Evolutionary conservation across 441 rosid genomes (phyloP).

Genomic region (Euphorbia schlechtendalii): DNA sequence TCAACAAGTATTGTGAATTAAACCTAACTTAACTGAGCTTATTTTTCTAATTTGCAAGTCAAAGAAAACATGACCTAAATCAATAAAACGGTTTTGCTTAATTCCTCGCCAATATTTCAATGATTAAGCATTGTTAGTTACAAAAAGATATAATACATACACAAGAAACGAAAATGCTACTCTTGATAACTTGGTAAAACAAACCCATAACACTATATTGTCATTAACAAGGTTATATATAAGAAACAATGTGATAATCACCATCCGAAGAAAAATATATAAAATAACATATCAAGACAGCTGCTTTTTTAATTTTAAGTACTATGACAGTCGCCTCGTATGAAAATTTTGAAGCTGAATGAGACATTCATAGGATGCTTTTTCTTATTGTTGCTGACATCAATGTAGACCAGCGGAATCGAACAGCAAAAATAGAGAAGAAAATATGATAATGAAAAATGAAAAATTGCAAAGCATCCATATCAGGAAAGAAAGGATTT

Average conservation of each 20-base stretch:
- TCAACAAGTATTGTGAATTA: too few species aligned
- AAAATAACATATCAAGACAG: neutral
- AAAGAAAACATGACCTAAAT: too few species aligned
- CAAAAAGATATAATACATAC: neutral
- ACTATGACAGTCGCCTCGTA: neutral
- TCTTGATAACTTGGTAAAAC: neutral
- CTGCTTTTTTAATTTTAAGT: too few species aligned
- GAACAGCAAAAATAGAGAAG: neutral
- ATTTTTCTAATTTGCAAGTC: too few species aligned
- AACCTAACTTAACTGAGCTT: too few species aligned
- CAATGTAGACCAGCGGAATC: constrained; percentile 12
- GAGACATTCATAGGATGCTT: neutral
- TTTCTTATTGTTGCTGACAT: constrained; percentile 16
- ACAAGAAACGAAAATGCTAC: neutral
- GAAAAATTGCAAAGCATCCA: constrained; percentile 18
- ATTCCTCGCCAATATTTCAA: too few species aligned
- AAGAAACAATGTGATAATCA: neutral
- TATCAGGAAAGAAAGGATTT: constrained; percentile 21
- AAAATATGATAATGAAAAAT: neutral
- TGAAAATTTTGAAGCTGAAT: constrained; percentile 15
- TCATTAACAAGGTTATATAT: neutral
- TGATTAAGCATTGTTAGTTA: too few species aligned
- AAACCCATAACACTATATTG: neutral
- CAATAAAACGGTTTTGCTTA: too few species aligned
- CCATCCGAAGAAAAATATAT: neutral